Evolutionary conservation across 2,329 filamentous ascomycete species (phyloP).

Genomic region (Alternaria postmessia): DNA sequence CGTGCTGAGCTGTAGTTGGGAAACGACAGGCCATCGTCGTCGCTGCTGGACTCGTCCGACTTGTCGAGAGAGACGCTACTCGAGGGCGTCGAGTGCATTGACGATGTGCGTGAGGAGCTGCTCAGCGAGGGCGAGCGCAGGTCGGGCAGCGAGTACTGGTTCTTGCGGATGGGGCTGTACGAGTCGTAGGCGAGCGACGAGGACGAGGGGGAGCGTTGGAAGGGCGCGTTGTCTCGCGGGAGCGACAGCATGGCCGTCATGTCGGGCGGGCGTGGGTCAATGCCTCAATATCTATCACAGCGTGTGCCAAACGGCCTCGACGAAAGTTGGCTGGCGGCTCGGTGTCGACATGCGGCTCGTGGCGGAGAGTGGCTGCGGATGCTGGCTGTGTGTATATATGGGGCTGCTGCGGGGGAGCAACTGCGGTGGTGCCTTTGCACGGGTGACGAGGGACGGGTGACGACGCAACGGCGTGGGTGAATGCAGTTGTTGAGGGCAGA

Average conservation of each 20-base stretch:
- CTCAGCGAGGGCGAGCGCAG: conserved; percentile 46
- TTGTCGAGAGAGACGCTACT: conserved; percentile 70
- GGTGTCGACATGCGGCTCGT: conserved; percentile 46
- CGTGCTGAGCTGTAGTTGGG: conserved; percentile 51
- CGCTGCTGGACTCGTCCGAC: conserved; percentile 55
- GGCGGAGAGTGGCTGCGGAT: conserved; percentile 14
- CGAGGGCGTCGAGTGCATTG: conserved; percentile 69
- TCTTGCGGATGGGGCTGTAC: conserved; percentile 42
- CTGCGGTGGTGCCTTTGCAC: conserved; percentile 15
- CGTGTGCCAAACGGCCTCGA: conserved; percentile 39
- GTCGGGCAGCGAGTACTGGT: conserved; percentile 48
- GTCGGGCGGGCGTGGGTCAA: conserved; percentile 28
- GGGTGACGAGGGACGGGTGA: conserved; percentile 14
- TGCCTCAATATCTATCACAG: conserved; percentile 33
- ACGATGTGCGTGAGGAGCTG: conserved; percentile 55
- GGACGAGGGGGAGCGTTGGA: conserved; percentile 54
- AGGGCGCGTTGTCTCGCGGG: conserved; percentile 42
- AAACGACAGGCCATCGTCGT: conserved; percentile 57
- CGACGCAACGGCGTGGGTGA: conserved; percentile 7
- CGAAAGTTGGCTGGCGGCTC: conserved; percentile 21
- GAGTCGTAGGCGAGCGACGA: conserved; percentile 55
- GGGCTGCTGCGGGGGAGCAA: conserved; percentile 3
- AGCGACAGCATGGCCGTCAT: conserved; percentile 54
- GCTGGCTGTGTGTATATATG: conserved; percentile 10
- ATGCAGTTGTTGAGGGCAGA: background rate